These are phyloP conservation scores for Sporisorium reilianum DNA, from an alignment of 1,284 basidiomycete species.

Conservation along the genomic window DNA sequence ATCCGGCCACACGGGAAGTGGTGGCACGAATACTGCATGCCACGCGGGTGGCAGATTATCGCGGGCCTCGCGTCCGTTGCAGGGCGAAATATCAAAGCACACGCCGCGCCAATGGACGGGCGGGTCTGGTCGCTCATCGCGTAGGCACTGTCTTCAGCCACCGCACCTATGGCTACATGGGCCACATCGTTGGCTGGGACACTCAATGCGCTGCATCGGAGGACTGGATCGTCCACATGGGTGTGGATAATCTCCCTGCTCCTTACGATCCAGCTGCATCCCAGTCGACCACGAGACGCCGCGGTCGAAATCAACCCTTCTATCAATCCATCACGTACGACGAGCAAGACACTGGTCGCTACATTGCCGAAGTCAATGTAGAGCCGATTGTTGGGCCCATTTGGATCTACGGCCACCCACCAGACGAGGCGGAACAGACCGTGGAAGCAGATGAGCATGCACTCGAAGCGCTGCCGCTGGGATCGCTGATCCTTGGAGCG, in stretches of 20 bases:
- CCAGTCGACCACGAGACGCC: not conserved
- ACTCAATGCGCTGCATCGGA: constrained; percentile 42
- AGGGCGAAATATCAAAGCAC: no score
- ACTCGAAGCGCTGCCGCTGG: constrained; percentile 14
- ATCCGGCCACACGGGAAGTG: constrained; percentile 11
- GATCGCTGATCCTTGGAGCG: constrained; percentile 12
- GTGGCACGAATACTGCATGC: constrained; percentile 33
- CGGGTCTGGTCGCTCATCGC: constrained; percentile 19
- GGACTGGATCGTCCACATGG: constrained; percentile 57
- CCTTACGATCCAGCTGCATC: not conserved
- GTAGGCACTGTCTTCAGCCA: constrained; percentile 57
- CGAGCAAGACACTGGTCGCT: constrained; percentile 34
- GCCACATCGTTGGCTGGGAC: constrained; percentile 49
- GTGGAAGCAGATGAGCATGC: constrained; percentile 3
- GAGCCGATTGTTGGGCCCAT: constrained; percentile 19
- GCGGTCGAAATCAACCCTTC: constrained; percentile 45
- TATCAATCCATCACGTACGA: constrained; percentile 26
- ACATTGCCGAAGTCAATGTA: constrained; percentile 49
- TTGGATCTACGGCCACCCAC: constrained; percentile 38
- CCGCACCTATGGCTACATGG: constrained; percentile 50
- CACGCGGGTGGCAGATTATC: constrained; percentile 21
- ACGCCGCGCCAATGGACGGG: not conserved
- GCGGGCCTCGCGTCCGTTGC: constrained; percentile 20
- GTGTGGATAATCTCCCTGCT: constrained; percentile 45
- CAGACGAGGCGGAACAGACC: not conserved